These are phyloP conservation scores for Debaryomyces hansenii DNA, from an alignment of 805 yeast genomes.

Conservation along the genomic window DNA sequence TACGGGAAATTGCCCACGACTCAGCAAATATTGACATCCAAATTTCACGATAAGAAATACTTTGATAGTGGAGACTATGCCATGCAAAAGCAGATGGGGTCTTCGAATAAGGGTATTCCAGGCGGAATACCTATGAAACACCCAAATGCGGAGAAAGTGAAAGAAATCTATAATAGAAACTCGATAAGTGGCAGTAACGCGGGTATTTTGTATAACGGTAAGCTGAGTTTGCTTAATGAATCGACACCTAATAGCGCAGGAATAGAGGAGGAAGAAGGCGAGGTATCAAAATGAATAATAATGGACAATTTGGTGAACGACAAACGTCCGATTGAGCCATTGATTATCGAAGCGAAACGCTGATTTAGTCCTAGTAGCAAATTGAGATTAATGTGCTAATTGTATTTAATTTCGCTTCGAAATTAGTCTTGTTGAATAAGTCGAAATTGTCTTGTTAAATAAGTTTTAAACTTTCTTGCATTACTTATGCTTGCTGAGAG, in stretches of 20 bases:
- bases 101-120: conserved; percentile 22
- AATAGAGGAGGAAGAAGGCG: conserved; percentile 15
- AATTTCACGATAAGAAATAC: conserved; percentile 83
- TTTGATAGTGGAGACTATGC: conserved; percentile 96
- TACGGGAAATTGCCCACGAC: conserved; percentile 86
- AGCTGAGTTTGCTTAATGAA: conserved; percentile 57
- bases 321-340: too few relatives aligned
- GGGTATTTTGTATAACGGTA: conserved; percentile 47
- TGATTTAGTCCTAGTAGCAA: too few relatives aligned
- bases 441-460: too few relatives aligned
- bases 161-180: conserved; percentile 56
- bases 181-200: conserved; percentile 52
- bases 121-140: conserved; percentile 43
- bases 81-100: conserved; percentile 53
- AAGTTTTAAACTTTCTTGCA: too few relatives aligned
- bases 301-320: too few relatives aligned
- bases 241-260: conserved; percentile 28
- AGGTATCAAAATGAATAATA: not conserved
- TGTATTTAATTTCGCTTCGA: too few relatives aligned
- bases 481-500: too few relatives aligned
- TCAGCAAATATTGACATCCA: conserved; percentile 71
- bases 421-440: too few relatives aligned
- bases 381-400: too few relatives aligned
- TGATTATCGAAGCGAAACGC: too few relatives aligned
- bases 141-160: conserved; percentile 59